A percentile compares a stretch with the other conserved stretches of the same genome.
Evolutionary conservation across 1,284 basidiomycete genomes (phyloP).

Genomic region (Ustilago loliicola): DNA sequence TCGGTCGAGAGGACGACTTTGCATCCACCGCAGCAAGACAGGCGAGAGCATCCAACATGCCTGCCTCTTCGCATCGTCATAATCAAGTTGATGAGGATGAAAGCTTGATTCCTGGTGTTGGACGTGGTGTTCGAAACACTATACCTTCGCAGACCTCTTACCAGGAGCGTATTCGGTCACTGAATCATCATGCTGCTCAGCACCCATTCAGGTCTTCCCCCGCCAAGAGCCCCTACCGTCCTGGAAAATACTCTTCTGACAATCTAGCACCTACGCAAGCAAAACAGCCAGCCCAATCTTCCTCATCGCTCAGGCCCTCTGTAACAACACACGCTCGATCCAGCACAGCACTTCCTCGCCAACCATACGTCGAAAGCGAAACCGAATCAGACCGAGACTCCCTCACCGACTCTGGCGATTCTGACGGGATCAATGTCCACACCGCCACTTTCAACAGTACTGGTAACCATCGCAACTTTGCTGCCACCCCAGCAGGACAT

Average conservation of each 20-base stretch:
- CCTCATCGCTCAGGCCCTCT: conserved; percentile 6
- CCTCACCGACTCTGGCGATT: conserved; percentile 42
- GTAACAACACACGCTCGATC: conserved; percentile 18
- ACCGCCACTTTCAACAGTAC: conserved; percentile 46
- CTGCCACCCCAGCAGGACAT: conserved; percentile 45
- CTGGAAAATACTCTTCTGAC: conserved; percentile 32
- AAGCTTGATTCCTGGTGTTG: conserved; percentile 57
- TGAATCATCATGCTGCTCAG: conserved; percentile 28
- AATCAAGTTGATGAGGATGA: conserved; percentile 36
- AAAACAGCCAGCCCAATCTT: conserved; percentile 9
- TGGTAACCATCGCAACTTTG: conserved; percentile 55
- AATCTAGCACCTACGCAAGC: conserved; percentile 3
- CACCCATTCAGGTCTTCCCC: conserved; percentile 36
- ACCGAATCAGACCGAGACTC: conserved; percentile 45
- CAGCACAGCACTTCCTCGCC: conserved; percentile 14
- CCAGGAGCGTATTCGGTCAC: conserved; percentile 29
- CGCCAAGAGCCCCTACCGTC: conserved; percentile 35
- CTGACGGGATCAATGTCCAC: conserved; percentile 29
- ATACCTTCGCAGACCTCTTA: conserved; percentile 31
- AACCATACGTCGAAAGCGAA: conserved; percentile 47
- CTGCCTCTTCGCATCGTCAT: conserved; percentile 8
- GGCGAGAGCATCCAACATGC: conserved; percentile 13
- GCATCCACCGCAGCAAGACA: conserved; percentile 19
- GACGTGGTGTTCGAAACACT: conserved; percentile 40
- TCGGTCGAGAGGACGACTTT: conserved; percentile 40